Conservation (phyloP, 208 protist species). For the Lotmaria passim region DNA sequence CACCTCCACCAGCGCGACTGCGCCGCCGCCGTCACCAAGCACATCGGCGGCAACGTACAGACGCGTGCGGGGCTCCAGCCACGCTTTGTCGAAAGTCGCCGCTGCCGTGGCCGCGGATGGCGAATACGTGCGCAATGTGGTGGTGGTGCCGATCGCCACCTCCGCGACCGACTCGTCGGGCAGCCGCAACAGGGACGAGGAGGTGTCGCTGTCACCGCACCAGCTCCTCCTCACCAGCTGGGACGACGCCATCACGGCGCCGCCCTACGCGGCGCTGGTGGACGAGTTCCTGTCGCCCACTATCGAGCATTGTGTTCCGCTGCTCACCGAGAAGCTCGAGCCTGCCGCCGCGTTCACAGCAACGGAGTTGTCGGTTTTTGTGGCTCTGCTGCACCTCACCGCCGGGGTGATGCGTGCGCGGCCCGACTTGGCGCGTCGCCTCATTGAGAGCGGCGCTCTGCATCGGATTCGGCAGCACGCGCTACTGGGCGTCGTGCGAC, state of each 20-base stretch:
- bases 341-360: constrained; percentile 6
- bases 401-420: constrained; percentile 41
- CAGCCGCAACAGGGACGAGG: constrained; percentile 8
- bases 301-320: constrained; percentile 27
- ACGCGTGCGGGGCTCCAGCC: constrained; percentile 27
- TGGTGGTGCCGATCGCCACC: constrained; percentile 29
- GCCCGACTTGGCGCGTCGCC: constrained; percentile 42
- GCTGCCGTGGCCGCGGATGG: constrained; percentile 18
- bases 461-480: constrained; percentile 49
- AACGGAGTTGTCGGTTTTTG: constrained; percentile 40
- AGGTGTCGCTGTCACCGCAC: constrained; percentile 22
- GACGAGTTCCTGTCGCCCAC: constrained; percentile 36
- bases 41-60: neutral
- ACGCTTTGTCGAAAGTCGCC: constrained; percentile 7
- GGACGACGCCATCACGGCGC: constrained; percentile 19
- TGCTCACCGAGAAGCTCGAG: constrained; percentile 24
- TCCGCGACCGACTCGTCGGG: constrained; percentile 14
- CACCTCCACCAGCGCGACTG: neutral
- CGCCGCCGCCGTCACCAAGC: neutral
- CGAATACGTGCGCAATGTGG: constrained; percentile 21
- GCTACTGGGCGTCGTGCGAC: constrained; percentile 37
- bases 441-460: constrained; percentile 54
- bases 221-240: constrained; percentile 27
- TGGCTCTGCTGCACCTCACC: constrained; percentile 48
- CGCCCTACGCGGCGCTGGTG: constrained; percentile 31